These are phyloP conservation scores for Trametes villosa DNA, from an alignment of 768 basidiomycete genomes.

Conservation along the genomic window DNA sequence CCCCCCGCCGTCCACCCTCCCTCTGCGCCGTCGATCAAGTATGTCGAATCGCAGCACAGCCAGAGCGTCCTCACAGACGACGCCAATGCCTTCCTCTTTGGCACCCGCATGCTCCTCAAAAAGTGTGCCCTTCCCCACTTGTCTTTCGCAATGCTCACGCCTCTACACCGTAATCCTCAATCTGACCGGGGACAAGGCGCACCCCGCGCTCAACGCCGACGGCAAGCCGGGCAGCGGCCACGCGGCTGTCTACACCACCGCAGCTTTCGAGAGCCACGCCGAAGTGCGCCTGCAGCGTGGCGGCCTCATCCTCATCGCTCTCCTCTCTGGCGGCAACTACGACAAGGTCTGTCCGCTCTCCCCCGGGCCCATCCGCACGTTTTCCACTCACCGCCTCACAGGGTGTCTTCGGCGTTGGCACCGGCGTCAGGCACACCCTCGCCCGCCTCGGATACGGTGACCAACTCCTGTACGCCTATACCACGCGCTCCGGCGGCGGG, in stretches of 20 bases:
- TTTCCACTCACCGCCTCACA: background rate
- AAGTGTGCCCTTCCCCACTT: conserved; percentile 39
- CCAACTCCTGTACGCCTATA: conserved; percentile 28
- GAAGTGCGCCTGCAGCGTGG: conserved; percentile 33
- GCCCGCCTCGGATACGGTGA: conserved; percentile 36
- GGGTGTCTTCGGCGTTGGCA: conserved; percentile 30
- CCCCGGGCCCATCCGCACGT: background rate
- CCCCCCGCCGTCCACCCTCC: too few relatives aligned
- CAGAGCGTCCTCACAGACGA: conserved; percentile 55
- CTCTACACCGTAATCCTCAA: conserved; percentile 24
- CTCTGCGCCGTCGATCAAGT: too few relatives aligned
- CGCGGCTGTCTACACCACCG: conserved; percentile 30
- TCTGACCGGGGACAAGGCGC: conserved; percentile 32
- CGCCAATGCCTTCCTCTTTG: conserved; percentile 52
- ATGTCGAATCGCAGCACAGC: too few relatives aligned
- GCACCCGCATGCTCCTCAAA: conserved; percentile 45
- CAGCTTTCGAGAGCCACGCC: conserved; percentile 28
- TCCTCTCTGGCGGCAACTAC: conserved; percentile 43
- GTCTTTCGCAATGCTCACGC: background rate
- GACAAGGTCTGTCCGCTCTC: conserved; percentile 28
- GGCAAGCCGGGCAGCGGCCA: conserved; percentile 32
- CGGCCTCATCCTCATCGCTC: conserved; percentile 39
- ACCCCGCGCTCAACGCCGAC: conserved; percentile 30
- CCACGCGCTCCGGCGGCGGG: conserved; percentile 12
- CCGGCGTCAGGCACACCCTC: conserved; percentile 29